Conservation (phyloP, 306 rosid genomes). For the Acacia crassicarpa region DNA sequence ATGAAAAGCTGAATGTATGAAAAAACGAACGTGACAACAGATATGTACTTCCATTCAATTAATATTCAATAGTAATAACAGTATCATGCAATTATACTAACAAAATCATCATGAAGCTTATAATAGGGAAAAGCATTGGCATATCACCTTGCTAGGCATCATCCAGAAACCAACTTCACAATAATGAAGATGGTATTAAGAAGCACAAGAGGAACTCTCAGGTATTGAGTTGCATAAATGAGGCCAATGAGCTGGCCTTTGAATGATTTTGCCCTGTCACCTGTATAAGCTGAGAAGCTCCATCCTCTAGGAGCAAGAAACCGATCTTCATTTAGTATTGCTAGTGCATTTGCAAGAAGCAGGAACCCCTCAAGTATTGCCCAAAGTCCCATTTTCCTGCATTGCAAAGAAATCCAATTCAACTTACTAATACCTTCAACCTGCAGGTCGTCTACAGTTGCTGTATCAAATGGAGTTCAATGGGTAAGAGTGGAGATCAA, state of each 20-base stretch:
- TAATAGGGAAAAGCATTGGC: neutral
- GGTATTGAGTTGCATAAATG: constrained; percentile 73
- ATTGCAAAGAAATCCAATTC: constrained; percentile 16
- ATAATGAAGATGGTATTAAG: constrained; percentile 63
- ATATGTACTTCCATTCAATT: neutral
- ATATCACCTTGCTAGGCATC: constrained; percentile 43
- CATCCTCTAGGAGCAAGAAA: constrained; percentile 65
- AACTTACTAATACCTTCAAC: neutral
- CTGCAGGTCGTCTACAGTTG: neutral
- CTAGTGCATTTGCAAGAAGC: constrained; percentile 73
- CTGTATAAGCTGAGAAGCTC: constrained; percentile 65
- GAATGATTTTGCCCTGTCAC: constrained; percentile 61
- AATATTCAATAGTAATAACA: neutral
- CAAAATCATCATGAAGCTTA: neutral
- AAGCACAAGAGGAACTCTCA: constrained; percentile 76
- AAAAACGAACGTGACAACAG: neutral
- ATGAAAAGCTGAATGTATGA: neutral
- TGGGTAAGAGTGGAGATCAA: neutral
- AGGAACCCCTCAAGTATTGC: constrained; percentile 69
- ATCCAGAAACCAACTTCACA: constrained; percentile 72
- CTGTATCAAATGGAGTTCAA: neutral
- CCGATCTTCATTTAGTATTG: constrained; percentile 72
- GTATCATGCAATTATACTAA: neutral
- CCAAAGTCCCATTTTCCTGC: constrained; percentile 81
- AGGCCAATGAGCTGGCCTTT: constrained; percentile 80